phyloP scores from a whole-genome alignment of 106 monocot species.

The Dioscorea zingiberensis region DNA sequence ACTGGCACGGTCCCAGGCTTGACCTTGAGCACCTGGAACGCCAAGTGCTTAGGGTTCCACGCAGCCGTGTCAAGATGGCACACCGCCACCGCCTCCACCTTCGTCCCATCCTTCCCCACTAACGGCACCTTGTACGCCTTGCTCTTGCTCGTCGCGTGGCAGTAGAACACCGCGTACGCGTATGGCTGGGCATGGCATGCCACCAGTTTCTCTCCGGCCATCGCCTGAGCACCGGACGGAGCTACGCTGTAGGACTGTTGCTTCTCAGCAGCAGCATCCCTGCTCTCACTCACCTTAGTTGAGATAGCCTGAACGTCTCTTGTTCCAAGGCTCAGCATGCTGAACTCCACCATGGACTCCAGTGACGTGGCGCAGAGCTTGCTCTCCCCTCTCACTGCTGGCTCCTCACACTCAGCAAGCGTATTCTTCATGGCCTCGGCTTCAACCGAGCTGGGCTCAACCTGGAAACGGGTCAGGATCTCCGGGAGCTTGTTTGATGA shows the following conservation, averaged over 20 bases:
- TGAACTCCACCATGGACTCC: constrained; percentile 86
- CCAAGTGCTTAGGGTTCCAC: constrained; percentile 48
- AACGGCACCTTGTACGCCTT: constrained; percentile 38
- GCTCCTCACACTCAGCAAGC: constrained; percentile 37
- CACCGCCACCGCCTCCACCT: constrained; percentile 54
- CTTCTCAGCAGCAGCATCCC: not conserved
- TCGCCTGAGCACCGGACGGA: constrained; percentile 4
- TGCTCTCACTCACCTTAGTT: constrained; percentile 20
- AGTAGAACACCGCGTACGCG: constrained; percentile 62
- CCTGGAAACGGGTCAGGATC: constrained; percentile 27
- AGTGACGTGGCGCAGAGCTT: constrained; percentile 65
- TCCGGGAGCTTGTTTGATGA: constrained; percentile 32
- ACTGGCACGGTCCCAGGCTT: constrained; percentile 53
- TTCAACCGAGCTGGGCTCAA: constrained; percentile 27
- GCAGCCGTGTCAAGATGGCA: constrained; percentile 46
- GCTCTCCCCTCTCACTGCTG: constrained; percentile 20
- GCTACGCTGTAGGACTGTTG: constrained; percentile 35
- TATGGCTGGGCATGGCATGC: constrained; percentile 62
- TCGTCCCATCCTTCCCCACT: constrained; percentile 35
- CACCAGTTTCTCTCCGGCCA: constrained; percentile 24
- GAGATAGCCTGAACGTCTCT: constrained; percentile 24
- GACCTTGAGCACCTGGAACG: constrained; percentile 53
- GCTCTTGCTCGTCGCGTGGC: constrained; percentile 33
- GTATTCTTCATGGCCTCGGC: constrained; percentile 29
- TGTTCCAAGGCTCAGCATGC: constrained; percentile 21